Base-by-base conservation (phyloP, 441 rosid species). In the Gossypium trilobum region DNA sequence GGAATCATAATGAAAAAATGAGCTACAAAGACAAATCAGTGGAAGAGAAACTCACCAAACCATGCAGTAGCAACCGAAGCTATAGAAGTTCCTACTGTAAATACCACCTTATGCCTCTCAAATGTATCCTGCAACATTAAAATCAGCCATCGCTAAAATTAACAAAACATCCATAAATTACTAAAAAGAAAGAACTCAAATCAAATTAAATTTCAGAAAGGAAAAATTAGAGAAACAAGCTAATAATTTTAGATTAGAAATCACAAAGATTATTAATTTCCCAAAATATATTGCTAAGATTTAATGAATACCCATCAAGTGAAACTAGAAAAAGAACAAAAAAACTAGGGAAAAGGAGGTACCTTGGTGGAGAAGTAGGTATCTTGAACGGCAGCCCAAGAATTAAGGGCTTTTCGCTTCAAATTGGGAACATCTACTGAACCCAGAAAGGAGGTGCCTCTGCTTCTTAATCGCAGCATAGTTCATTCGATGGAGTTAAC, bases 61-160 rank as follows among this genome's bases (percentile, higher is more conserved):
- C 97, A 91, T 71, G 95, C 95, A 6, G 97, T 90, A 58, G 86
- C 92, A 83, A 91, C 89, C 16, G 96, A 90, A n/a, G 96, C 98
- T 13, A 87, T 23, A 75, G 98, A 91, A 71, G 98, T 91, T 70
- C 96, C 97, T 48, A 91, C 51, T 3, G 98, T 89, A 74, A 94
- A 90, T 19, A 94, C 93, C 73, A 90, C 92, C 81, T 74, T 88
- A 75, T 91, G 90, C 80, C 88, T 87, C 82, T 91, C 97, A 77
- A 94, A 90, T 60, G 82, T 81, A 50, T 90, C 98, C 97, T 91
- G 68, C 11, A 54, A 70, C 56, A 74, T 22, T 25, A 22, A 39
- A 55, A 73, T 66, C 68, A 65, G 36, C 42, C n/a, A 39, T 25
- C 42, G 59, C 33, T 6, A 17, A 29, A 23, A 3, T 13, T 66